These are phyloP conservation scores for Podospora appendiculata DNA, from an alignment of 495 filamentous ascomycete genomes.

Conservation along the genomic window DNA sequence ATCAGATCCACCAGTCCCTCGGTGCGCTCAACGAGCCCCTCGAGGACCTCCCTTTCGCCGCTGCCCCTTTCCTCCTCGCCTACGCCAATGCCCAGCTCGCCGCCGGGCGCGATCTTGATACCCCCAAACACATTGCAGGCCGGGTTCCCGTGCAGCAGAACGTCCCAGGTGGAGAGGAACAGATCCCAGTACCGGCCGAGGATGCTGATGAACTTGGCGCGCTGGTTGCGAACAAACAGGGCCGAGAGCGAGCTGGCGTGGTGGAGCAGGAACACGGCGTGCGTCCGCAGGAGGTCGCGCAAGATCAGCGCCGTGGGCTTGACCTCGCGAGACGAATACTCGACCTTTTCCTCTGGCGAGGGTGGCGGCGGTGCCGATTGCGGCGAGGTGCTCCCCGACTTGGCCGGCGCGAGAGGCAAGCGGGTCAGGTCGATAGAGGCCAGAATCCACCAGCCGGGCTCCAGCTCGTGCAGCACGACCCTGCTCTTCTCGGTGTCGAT, in stretches of 20 bases:
- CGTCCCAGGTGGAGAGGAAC: conserved; percentile 78
- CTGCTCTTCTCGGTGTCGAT: conserved; percentile 86
- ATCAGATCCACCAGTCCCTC: conserved; percentile 74
- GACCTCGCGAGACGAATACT: conserved; percentile 86
- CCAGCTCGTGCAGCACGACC: conserved; percentile 74
- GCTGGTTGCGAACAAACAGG: conserved; percentile 49
- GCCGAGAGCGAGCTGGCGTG: conserved; percentile 63
- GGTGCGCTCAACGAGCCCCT: conserved; percentile 64
- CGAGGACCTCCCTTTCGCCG: conserved; percentile 83
- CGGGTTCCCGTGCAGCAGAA: conserved; percentile 84
- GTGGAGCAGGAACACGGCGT: conserved; percentile 79
- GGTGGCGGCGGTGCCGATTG: conserved; percentile 7
- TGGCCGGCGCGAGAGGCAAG: conserved; percentile 33
- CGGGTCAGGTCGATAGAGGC: conserved; percentile 76
- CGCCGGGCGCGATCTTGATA: conserved; percentile 83
- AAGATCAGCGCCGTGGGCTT: conserved; percentile 72
- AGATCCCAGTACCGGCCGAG: conserved; percentile 78
- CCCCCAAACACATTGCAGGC: conserved; percentile 70
- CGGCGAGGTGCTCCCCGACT: conserved; percentile 20
- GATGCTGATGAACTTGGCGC: conserved; percentile 43
- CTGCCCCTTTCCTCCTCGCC: conserved; percentile 92
- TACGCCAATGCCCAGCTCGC: conserved; percentile 87
- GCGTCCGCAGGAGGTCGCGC: conserved; percentile 72
- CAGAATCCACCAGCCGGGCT: conserved; percentile 86
- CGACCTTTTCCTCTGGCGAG: conserved; percentile 33